Conservation (phyloP, 1,284 basidiomycete genomes). For the Leccinum pachyderme region DNA sequence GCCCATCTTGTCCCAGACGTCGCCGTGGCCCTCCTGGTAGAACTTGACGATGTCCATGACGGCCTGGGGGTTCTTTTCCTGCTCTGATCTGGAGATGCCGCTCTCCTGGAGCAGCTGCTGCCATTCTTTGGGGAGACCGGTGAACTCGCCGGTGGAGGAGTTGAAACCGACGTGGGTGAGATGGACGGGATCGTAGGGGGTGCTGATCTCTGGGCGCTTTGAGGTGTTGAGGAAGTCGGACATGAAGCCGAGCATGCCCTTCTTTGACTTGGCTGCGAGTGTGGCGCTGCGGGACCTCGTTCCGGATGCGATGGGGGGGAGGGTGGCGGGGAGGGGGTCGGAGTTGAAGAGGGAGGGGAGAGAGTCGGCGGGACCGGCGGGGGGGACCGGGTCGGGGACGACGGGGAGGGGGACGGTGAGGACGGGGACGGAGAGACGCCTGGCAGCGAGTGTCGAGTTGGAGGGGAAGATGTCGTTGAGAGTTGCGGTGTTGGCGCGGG, state of each 20-base stretch:
- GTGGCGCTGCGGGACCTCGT: constrained; percentile 64
- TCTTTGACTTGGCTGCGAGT: constrained; percentile 62
- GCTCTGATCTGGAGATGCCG: constrained; percentile 92
- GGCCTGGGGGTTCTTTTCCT: constrained; percentile 97
- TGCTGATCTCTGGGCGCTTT: constrained; percentile 93
- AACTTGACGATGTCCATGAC: constrained; percentile 99
- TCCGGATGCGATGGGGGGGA: constrained; percentile 30
- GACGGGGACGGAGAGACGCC: constrained; percentile 54
- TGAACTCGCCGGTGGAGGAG: constrained; percentile 97
- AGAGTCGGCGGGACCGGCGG: constrained; percentile 46
- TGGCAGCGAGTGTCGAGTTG: constrained; percentile 36
- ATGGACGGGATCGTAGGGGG: constrained; percentile 99
- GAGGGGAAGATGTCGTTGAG: constrained; percentile 64
- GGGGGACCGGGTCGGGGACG: constrained; percentile 37
- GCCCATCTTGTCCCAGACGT: constrained; percentile 84
- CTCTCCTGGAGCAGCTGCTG: constrained; percentile 96
- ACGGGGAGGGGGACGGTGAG: constrained; percentile 27
- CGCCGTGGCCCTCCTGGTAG: constrained; percentile 85
- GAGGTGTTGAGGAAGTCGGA: constrained; percentile 76
- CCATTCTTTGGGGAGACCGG: constrained; percentile 98
- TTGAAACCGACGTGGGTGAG: constrained; percentile 99
- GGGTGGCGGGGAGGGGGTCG: constrained; percentile 24
- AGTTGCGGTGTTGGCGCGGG: constrained; percentile 76
- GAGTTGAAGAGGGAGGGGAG: constrained; percentile 37
- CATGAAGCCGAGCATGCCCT: constrained; percentile 75